Evolutionary conservation across 169 alveolate genomes (phyloP).

Genomic region (Plasmodium gaboni): DNA sequence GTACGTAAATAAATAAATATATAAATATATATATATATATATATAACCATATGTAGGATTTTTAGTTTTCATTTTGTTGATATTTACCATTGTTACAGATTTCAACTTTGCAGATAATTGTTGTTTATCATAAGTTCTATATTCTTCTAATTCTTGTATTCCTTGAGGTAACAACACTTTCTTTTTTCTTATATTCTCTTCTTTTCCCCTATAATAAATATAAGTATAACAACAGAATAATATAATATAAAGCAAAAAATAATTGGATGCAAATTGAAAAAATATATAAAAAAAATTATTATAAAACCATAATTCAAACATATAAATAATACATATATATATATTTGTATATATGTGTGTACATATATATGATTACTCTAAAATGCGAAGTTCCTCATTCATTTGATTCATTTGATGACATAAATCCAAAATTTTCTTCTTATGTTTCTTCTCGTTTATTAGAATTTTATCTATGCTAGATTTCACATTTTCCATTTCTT

Average conservation of each 20-base stretch:
- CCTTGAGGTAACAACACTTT: conserved; percentile 70
- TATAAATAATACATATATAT: not conserved
- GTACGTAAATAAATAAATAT: not conserved
- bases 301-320: not conserved
- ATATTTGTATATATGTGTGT: not conserved
- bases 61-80: no score
- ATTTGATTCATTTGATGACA: conserved; percentile 76
- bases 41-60: no score
- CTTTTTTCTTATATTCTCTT: conserved; percentile 71
- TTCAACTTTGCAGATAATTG: conserved; percentile 62
- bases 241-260: no score
- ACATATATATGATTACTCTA: conserved; percentile 36
- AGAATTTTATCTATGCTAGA: conserved; percentile 58
- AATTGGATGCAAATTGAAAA: not conserved
- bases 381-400: conserved; percentile 70
- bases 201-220: conserved; percentile 43
- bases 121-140: conserved; percentile 52
- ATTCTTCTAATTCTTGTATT: conserved; percentile 43
- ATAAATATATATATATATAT: not conserved
- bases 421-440: conserved; percentile 56
- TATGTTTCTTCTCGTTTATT: conserved; percentile 69
- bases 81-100: conserved; percentile 63
- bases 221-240: not conserved
- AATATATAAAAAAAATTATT: not conserved
- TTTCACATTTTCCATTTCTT: conserved; percentile 60